A percentile compares a stretch with the other conserved stretches of the same genome.
Conservation (phyloP, 257 asterid species). For the Penstemon barbatus region DNA sequence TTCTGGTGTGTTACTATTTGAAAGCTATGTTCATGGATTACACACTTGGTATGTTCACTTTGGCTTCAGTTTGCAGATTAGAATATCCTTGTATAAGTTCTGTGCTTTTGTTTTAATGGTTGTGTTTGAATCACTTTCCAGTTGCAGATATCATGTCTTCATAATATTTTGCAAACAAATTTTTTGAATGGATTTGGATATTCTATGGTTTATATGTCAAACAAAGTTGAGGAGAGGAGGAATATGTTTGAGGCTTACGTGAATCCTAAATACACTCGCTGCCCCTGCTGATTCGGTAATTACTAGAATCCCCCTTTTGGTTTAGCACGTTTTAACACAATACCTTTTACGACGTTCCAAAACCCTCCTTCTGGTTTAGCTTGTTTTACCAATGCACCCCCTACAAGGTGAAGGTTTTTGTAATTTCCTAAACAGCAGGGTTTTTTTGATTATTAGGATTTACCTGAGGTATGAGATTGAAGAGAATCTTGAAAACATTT, state of each 20-base stretch:
- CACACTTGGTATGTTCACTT: constrained; percentile 6
- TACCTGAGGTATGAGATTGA: background rate
- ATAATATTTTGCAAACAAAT: background rate
- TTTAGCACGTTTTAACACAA: too few species aligned
- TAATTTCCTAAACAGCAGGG: too few species aligned
- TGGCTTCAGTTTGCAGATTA: background rate
- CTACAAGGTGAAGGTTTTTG: too few species aligned
- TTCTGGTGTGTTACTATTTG: background rate
- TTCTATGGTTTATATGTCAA: background rate
- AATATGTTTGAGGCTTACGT: background rate
- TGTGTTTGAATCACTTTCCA: background rate
- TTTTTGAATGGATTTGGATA: background rate
- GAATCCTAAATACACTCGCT: too few species aligned
- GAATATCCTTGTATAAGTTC: constrained; percentile 15
- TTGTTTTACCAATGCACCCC: too few species aligned
- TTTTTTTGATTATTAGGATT: too few species aligned
- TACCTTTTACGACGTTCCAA: too few species aligned
- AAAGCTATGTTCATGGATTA: constrained; percentile 18
- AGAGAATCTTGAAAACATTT: background rate
- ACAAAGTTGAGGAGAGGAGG: constrained; percentile 13
- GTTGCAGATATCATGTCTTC: background rate
- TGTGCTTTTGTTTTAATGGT: constrained; percentile 18
- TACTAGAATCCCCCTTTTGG: too few species aligned
- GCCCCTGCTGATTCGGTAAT: too few species aligned
- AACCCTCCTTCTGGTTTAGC: too few species aligned